These are phyloP conservation scores for Coniosporium apollinis DNA, from an alignment of 495 filamentous ascomycete species.

Conservation along the genomic window DNA sequence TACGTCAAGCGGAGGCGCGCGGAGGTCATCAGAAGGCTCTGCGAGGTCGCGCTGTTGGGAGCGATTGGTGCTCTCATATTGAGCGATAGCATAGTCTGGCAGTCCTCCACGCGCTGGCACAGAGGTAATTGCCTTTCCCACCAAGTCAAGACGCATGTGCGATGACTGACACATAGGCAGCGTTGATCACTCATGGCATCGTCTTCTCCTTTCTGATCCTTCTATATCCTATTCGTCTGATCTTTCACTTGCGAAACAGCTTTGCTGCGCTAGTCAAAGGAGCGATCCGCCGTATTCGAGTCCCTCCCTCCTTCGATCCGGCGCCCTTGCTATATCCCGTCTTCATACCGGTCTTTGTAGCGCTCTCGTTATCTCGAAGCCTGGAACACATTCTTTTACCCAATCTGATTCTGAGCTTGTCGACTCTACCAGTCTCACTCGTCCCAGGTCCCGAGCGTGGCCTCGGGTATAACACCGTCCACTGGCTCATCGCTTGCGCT, in stretches of 20 bases:
- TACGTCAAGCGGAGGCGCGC: conserved; percentile 16
- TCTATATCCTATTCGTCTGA: conserved; percentile 29
- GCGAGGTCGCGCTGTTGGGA: conserved; percentile 19
- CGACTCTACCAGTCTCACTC: conserved; percentile 54
- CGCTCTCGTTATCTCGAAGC: conserved; percentile 51
- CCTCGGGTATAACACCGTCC: conserved; percentile 37
- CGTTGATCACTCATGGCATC: conserved; percentile 27
- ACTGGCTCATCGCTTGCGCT: conserved; percentile 55
- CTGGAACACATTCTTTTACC: conserved; percentile 42
- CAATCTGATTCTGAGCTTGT: conserved; percentile 67
- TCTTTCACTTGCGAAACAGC: conserved; percentile 21
- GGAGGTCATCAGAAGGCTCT: conserved; percentile 18
- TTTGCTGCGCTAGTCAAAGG: conserved; percentile 5
- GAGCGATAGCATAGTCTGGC: conserved; percentile 14
- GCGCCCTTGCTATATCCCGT: conserved; percentile 81
- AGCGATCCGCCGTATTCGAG: conserved; percentile 24
- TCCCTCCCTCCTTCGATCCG: conserved; percentile 71
- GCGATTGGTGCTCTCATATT: conserved; percentile 14
- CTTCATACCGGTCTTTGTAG: conserved; percentile 56
- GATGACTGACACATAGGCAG: conserved; percentile 21
- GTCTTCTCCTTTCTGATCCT: conserved; percentile 23
- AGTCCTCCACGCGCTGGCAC: conserved; percentile 13
- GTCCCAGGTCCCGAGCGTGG: conserved; percentile 41
- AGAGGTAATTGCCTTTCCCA: conserved; percentile 9
- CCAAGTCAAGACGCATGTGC: background rate